These are phyloP conservation scores for Suillus brevipes DNA, from an alignment of 768 basidiomycete genomes.

Conservation along the genomic window DNA sequence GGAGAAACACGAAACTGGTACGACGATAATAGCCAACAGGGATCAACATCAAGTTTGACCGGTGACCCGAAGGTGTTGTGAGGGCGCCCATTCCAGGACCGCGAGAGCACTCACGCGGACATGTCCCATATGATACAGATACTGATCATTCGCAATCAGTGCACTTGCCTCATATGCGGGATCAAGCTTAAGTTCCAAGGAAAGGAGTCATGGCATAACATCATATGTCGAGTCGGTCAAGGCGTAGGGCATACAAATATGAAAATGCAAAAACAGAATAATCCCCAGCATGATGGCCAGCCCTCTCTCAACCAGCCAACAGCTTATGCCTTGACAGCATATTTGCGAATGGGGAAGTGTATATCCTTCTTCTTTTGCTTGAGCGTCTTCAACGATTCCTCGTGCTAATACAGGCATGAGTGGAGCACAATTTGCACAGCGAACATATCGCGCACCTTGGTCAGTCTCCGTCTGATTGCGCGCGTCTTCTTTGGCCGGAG, in stretches of 20 bases:
- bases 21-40: not conserved
- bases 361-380: constrained; percentile 93
- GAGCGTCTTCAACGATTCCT: constrained; percentile 82
- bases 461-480: constrained; percentile 94
- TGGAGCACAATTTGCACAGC: not conserved
- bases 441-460: constrained; percentile 58
- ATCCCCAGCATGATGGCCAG: constrained; percentile 13
- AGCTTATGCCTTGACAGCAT: constrained; percentile 88
- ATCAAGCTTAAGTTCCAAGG: not conserved
- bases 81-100: not conserved
- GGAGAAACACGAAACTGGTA: not conserved
- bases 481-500: constrained; percentile 98
- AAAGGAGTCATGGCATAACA: constrained; percentile 22
- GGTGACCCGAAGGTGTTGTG: not conserved
- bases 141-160: constrained; percentile 1
- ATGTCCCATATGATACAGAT: not conserved
- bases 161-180: not conserved
- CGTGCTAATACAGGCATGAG: constrained; percentile 54
- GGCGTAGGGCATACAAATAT: constrained; percentile 42
- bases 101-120: not conserved
- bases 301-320: constrained; percentile 22
- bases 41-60: not conserved
- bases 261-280: constrained; percentile 31
- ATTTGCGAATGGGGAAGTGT: constrained; percentile 94
- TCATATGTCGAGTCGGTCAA: constrained; percentile 35